Conservation (phyloP, 148 eudicot genomes). For the Camellia granthamiana region DNA sequence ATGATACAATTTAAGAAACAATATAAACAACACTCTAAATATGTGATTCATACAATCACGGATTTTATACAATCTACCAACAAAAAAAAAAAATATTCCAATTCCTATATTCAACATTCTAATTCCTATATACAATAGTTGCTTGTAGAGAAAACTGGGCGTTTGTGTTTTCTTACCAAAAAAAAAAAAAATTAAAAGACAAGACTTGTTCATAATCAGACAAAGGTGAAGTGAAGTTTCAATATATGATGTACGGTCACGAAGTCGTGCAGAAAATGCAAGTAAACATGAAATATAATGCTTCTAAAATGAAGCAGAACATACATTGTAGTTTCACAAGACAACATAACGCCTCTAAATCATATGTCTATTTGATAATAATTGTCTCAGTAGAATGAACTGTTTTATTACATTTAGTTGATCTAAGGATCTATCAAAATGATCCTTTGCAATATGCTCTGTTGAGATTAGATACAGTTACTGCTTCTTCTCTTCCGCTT, state of each 20-base stretch:
- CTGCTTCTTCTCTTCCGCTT: conserved; percentile 71
- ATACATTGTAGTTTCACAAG: background rate
- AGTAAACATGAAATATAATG: too few relatives aligned
- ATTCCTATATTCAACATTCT: too few relatives aligned
- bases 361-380: background rate
- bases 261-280: background rate
- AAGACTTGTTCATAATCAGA: background rate
- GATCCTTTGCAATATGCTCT: background rate
- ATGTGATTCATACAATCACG: too few relatives aligned
- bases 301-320: too few relatives aligned
- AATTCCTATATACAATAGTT: too few relatives aligned
- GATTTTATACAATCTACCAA: too few relatives aligned
- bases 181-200: background rate
- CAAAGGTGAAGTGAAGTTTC: background rate
- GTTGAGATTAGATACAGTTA: conserved; percentile 17
- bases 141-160: too few relatives aligned
- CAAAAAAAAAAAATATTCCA: too few relatives aligned
- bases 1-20: too few relatives aligned
- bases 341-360: background rate
- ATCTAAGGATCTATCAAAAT: background rate
- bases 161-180: too few relatives aligned
- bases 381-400: too few relatives aligned
- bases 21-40: too few relatives aligned
- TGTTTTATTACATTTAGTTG: background rate
- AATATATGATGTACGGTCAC: background rate